Base-by-base conservation (phyloP, 2,329 filamentous ascomycete species). In the Microsporum audouinii region DNA sequence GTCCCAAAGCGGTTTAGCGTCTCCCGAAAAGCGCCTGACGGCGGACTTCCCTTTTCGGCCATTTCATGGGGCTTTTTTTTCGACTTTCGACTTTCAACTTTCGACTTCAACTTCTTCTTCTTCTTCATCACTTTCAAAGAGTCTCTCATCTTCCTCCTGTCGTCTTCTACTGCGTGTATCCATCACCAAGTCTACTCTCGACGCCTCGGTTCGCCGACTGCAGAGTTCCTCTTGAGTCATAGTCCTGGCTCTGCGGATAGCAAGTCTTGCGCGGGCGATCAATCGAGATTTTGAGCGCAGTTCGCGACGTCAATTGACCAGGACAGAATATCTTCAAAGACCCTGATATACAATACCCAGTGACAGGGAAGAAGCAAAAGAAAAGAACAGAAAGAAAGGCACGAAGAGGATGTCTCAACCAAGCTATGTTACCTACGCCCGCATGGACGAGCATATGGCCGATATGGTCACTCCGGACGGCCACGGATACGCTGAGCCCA, bases 1-100 rank as follows among this genome's bases (percentile, higher is more conserved):
- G 60, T 62, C 62, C 62, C 60, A 59, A 63, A 57, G 43, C 4
- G 55, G 62, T 38, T 59, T 63, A 63, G 62, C 43, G 62, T 3
- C 14, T 1, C 39, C 14, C n/a, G 27, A 17, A 14, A n/a, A 10
- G 29, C 17, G 23, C 23, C 23, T 14, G 41, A 7, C 12, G 14
- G 45, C n/a, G 60, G 49, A 55, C 49, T 55, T 55, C 49, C 49
- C 12, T n/a, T 55, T 55, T 55, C 29, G 49, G 49, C 45, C 23
- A 49, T 14, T 55, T 61, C 45, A 51, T 60, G 60, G 39, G 62
- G 38, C 62, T 63, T 55, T 5, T 41, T 36, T 31, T 14, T 27
- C 33, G 43, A 29, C 43, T 47, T 27, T 47, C 43, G 17, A 23
- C 17, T 23, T 23, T 23, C 17, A 1, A 23, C 17, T 39, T 12